Evolutionary conservation across 1,284 basidiomycete genomes (phyloP), one percentile per base, ranked within the genome.

Genomic region (Apiotrichum laibachii): DNA sequence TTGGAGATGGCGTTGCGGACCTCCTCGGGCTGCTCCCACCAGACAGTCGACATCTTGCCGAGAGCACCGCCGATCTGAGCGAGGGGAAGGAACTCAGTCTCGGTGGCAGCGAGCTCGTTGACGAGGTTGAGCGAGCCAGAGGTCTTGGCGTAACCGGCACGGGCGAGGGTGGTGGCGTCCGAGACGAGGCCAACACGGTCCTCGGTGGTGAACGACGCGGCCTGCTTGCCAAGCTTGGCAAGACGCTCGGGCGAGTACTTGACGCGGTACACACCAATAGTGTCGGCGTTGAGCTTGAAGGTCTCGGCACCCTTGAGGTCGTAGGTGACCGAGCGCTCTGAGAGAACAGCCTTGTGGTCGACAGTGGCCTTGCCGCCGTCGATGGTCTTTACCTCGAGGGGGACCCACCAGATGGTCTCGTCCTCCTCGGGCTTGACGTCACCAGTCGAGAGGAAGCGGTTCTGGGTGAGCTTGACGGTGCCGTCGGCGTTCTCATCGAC

Each of bases 381-480:
- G 57, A 85, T 78, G 4, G 87, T 87, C 67, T 90, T 80, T 62
- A 97, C 77, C 70, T 85, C 85, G 61, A 98, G 81, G 13, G 95
- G 95, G 43, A 97, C 72, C 58, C 72, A 78, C 94, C 95, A 98
- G 62, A 92, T 82, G 2, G 92, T 96, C 78, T 92, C 82, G 72
- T 98, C 94, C 66, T 98, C 90, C 72, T 92, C 85, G 0, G 85
- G 83, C 61, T 85, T 83, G 16, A 86, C 86, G 63, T 84, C 85
- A 5, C 92, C 93, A 4, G 87, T 90, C 70, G 90, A 88, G 51
- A 98, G 81, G 84, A 97, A 98, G 31, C 95, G 86, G 77, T 96
- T 92, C 79, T 99, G 95, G 45, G 87, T 86, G 51, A 94, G 81
- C 58, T 80, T 81, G 66, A 94, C 86, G 65, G 76, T 77, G 18